Percentiles rank a stretch among this genome's conserved stretches.
phyloP scores from a whole-genome alignment of 495 filamentous ascomycete species.

The Neurospora sp. region DNA sequence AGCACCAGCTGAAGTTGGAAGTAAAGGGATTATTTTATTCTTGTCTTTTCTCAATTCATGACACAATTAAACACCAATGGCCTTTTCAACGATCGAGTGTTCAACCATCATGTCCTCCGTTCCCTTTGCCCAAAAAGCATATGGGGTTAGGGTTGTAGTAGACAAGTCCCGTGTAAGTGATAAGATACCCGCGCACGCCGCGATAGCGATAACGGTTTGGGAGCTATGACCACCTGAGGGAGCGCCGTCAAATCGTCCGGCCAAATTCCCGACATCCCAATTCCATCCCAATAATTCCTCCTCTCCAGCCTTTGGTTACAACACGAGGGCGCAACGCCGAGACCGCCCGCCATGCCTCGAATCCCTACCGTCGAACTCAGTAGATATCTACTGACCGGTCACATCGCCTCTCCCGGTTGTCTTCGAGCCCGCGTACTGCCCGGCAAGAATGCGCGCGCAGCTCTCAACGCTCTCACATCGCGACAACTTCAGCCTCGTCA shows the following conservation, averaged over 20 bases:
- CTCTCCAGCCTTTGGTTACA: neutral
- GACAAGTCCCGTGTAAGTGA: neutral
- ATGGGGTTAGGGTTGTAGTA: neutral
- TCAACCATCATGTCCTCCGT: neutral
- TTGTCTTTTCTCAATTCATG: neutral
- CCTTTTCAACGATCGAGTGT: neutral
- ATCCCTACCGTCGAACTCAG: constrained; percentile 29
- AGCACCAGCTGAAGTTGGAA: neutral
- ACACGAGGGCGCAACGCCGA: neutral
- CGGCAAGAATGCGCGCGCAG: neutral
- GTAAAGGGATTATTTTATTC: fast-evolving
- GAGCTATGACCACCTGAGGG: neutral
- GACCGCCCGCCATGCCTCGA: constrained; percentile 21
- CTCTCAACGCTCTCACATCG: neutral
- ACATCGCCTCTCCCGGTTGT: constrained; percentile 31
- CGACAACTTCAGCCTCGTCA: neutral
- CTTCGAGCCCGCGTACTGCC: constrained; percentile 12
- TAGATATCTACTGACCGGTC: constrained; percentile 38
- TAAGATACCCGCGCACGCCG: neutral
- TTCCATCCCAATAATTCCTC: neutral
- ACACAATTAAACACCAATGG: neutral
- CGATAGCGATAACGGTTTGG: neutral
- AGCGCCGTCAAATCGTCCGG: neutral
- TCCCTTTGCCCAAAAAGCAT: neutral
- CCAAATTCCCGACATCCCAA: neutral